Percentiles rank a stretch among this genome's conserved stretches.
Evolutionary conservation across 768 basidiomycete species (phyloP).

Genomic region (Kwoniella bestiolae): DNA sequence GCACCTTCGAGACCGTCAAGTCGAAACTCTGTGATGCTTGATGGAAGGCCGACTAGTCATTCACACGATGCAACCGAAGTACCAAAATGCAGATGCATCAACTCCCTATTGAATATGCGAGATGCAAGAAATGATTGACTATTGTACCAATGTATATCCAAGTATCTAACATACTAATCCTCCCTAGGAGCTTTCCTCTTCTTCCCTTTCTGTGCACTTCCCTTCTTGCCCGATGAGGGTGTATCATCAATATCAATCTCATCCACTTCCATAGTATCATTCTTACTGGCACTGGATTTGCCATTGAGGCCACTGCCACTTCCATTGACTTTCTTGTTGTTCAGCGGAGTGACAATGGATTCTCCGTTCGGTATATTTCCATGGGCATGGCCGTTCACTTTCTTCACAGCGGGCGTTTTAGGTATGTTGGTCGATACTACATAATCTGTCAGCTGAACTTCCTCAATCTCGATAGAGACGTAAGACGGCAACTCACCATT

Average conservation of each 20-base stretch:
- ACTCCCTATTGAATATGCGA: too few relatives aligned
- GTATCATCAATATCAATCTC: conserved; percentile 18
- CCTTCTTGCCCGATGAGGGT: conserved; percentile 6
- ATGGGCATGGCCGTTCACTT: conserved; percentile 4
- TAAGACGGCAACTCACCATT: background rate
- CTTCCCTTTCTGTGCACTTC: conserved; percentile 22
- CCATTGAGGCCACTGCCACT: background rate
- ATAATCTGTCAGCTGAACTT: background rate
- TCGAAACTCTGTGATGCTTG: too few relatives aligned
- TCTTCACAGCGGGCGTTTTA: conserved; percentile 10
- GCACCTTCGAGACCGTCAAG: too few relatives aligned
- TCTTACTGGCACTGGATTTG: conserved; percentile 4
- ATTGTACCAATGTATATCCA: conserved; percentile 1
- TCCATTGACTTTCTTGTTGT: conserved; percentile 4
- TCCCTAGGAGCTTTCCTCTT: conserved; percentile 37
- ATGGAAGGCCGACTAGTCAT: too few relatives aligned
- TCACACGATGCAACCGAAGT: too few relatives aligned
- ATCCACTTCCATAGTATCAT: conserved; percentile 16
- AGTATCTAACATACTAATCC: conserved; percentile 4
- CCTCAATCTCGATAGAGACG: too few relatives aligned
- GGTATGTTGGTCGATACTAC: background rate
- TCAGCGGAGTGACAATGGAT: conserved; percentile 4
- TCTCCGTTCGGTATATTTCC: conserved; percentile 17
- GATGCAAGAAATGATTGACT: background rate
- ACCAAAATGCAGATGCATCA: background rate